phyloP scores from a whole-genome alignment of 257 asterid genomes.

The Solanum chmielewskii region DNA sequence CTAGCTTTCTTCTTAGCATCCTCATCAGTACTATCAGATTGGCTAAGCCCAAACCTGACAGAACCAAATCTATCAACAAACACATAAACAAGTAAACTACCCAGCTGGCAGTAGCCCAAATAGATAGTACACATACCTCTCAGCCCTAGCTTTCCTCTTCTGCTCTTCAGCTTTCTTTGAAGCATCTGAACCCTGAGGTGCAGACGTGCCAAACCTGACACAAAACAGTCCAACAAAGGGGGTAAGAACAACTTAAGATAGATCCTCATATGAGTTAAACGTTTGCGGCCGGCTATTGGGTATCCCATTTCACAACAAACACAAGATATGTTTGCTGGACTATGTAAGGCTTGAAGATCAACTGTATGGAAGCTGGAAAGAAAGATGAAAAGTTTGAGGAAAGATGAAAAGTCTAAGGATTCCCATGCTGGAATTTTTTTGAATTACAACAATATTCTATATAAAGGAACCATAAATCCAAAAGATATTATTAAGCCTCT shows the following conservation, averaged over 20 bases:
- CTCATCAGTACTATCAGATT: slow-evolving; percentile 46
- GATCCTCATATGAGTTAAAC: not conserved
- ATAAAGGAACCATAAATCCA: not conserved
- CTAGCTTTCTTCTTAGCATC: slow-evolving; percentile 87
- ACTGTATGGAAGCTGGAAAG: not conserved
- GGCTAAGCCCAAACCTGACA: slow-evolving; percentile 1
- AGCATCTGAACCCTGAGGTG: slow-evolving; percentile 29
- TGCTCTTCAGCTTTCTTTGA: slow-evolving; percentile 62
- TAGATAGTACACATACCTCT: slow-evolving; percentile 39
- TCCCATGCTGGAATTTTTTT: not conserved
- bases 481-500: not conserved
- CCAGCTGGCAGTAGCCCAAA: not conserved
- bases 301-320: not conserved
- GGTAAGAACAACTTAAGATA: not conserved
- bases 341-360: not conserved
- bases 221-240: not conserved
- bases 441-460: not conserved
- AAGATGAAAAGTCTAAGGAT: no score
- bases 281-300: not conserved
- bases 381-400: not conserved
- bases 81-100: not conserved
- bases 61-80: not conserved
- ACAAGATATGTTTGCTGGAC: not conserved
- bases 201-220: slow-evolving; percentile 75
- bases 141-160: slow-evolving; percentile 94